Evolutionary conservation across 352 stramenopile species (phyloP), one percentile per base, ranked within the genome.

Genomic region (Bremia lactucae): DNA sequence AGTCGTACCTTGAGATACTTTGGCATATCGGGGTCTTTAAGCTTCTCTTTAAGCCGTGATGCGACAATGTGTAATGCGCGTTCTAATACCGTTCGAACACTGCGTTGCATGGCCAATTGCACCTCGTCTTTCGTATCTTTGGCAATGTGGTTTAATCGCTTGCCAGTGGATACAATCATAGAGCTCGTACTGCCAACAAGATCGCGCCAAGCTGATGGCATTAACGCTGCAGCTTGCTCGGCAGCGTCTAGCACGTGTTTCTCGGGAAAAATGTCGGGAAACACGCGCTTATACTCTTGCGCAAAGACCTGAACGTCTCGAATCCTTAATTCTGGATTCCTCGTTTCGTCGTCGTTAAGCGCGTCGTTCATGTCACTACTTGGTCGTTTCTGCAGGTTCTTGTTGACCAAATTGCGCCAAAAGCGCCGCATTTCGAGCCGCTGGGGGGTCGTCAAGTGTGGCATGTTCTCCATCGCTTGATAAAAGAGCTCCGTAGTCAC

Each of bases 11-110:
- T 80, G 20, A 93, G 52, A 51, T 89, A 90, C 21, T 46, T 55
- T 0, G 81, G 81, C 81, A 94, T 94, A 48, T 94, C 59, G 23
- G 68, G 76, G 39, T 92, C 81, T 34, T 91, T 91, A 3, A 91
- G 42, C n/a, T 66, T 50, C 11, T 83, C 52, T 39, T 87, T 90
- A 18, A 94, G 49, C 6, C 69, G 71, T 2, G 85, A 58, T 0
- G 70, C 81, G 4, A 91, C 80, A 26, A 89, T 67, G 40, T 94
- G 69, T 14, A 94, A 47, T 15, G 77, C 79, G 21, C 75, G 65
- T 49, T 90, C 80, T 29, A 93, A 36, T 29, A 85, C 86, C 36
- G 78, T 78, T 24, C 74, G 55, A 45, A 88, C 61, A 5, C 77
- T 89, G 10, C 77, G 71, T 31, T 90, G 80, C 63, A 93, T 83